Evolutionary conservation across 2,329 filamentous ascomycete species (phyloP).

Genomic region (Phialophora expanda): DNA sequence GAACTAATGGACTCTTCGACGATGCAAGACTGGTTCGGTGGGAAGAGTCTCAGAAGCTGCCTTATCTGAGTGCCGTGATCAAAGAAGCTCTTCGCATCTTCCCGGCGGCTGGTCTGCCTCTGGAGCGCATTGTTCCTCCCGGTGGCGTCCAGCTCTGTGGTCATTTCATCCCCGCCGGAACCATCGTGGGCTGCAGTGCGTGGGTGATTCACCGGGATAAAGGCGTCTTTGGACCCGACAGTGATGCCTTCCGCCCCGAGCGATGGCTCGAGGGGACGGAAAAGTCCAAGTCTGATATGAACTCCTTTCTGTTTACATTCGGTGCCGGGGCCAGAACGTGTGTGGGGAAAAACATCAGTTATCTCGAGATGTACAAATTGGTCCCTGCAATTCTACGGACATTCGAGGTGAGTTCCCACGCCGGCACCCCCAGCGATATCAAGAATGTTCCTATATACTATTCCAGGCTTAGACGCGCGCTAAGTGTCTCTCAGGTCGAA

Average conservation of each 20-base stretch:
- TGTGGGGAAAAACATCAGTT: not conserved
- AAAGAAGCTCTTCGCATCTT: constrained; percentile 51
- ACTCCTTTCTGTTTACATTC: constrained; percentile 39
- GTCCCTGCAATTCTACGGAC: constrained; percentile 29
- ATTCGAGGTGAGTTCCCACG: constrained; percentile 39
- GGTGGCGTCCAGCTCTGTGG: constrained; percentile 48
- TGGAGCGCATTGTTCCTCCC: constrained; percentile 46
- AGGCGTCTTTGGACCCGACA: constrained; percentile 49
- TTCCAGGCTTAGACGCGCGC: no score
- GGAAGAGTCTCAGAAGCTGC: constrained; percentile 23
- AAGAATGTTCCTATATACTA: no score
- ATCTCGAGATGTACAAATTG: constrained; percentile 41
- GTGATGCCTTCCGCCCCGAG: constrained; percentile 50
- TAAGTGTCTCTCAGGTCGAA: constrained; percentile 51
- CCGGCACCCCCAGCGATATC: no score
- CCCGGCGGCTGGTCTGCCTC: constrained; percentile 48
- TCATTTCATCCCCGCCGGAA: constrained; percentile 54
- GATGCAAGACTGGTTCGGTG: constrained; percentile 24
- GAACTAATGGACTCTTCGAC: not conserved
- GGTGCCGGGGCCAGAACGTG: not conserved
- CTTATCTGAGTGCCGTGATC: constrained; percentile 42
- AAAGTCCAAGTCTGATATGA: constrained; percentile 40
- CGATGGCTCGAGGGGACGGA: constrained; percentile 50
- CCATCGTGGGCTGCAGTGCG: constrained; percentile 52
- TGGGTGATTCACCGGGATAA: constrained; percentile 51